Evolutionary conservation across 345 rosid species (phyloP).

Genomic region (Corchorus olitorius): DNA sequence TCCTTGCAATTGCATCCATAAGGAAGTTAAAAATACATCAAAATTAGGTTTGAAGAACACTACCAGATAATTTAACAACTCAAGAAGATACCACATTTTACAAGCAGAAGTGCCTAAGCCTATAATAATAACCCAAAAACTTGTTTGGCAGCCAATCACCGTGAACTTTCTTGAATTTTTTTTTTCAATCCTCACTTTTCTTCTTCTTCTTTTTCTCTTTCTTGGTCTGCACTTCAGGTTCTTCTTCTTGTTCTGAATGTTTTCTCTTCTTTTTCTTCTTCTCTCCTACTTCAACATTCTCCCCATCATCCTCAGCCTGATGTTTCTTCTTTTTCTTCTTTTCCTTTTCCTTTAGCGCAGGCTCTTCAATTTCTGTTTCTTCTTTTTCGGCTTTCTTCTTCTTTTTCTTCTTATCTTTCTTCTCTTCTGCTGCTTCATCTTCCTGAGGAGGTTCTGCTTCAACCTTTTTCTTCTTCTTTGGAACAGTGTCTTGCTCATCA

Average conservation of each 20-base stretch:
- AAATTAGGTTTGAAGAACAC: slow-evolving; percentile 7
- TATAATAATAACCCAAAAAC: slow-evolving; percentile 14
- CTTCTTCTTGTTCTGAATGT: slow-evolving; percentile 15
- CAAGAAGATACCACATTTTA: background rate
- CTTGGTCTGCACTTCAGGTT: slow-evolving; percentile 11
- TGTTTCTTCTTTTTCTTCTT: slow-evolving; percentile 16
- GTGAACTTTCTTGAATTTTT: background rate
- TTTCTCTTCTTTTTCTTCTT: slow-evolving; percentile 20
- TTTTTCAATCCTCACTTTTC: slow-evolving; percentile 14
- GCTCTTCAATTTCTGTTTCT: background rate
- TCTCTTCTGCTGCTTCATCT: slow-evolving; percentile 38
- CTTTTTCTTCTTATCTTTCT: slow-evolving; percentile 53
- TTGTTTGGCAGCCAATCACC: slow-evolving; percentile 6
- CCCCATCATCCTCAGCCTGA: slow-evolving; percentile 6
- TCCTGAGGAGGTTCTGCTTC: slow-evolving; percentile 12
- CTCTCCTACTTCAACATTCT: slow-evolving; percentile 17
- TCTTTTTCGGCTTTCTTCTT: slow-evolving; percentile 42
- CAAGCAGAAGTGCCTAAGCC: slow-evolving; percentile 9
- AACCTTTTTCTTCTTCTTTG: slow-evolving; percentile 28
- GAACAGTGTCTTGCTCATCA: slow-evolving; percentile 15
- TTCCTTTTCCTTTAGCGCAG: background rate
- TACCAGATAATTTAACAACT: background rate
- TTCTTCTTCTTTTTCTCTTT: slow-evolving; percentile 15
- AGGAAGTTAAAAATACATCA: slow-evolving; percentile 1
- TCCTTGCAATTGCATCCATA: background rate